Evolutionary conservation across 202 grass and related monocot genomes (phyloP), one percentile per base, ranked within the genome.

Genomic region (Zizania palustris): DNA sequence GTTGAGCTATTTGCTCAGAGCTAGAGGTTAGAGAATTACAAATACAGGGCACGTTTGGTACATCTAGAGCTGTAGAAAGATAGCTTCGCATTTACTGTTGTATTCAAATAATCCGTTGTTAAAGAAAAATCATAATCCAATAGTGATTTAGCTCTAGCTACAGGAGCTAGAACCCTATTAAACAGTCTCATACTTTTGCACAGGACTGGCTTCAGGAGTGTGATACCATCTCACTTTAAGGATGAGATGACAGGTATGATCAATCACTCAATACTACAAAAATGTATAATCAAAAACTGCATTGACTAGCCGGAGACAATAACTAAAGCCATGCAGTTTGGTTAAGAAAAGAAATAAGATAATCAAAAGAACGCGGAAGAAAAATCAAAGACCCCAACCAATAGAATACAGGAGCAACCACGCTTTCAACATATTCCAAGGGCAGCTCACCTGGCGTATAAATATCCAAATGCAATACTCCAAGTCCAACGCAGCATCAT

Each of bases 401-500:
- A 14, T 4, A 16, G 6, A 22, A 14, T 4, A 16, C 3, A n/a
- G 40, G 18, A 22, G 43, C 42, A 15, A 71, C 43, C 36, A 45
- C 41, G 20, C 54, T 60, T 22, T 45, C 22, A 38, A 16, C 11
- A 6, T 9, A 19, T 8, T 41, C n/a, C 4, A 2, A 64, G 21
- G 40, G 41, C 18, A 45, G 41, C 11, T 2, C 41, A 33, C 65
- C 19, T 20, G 3, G 43, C 3, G 11, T 33, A 33, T 42, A 33
- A 28, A 67, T 8, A 33, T 3, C 9, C 64, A 14, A 51, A 85
- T 45, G 49, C 18, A 71, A 76, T 5, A 76, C 28, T 53, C 16
- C 51, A 42, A 42, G 7, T 48, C 45, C 69, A 48, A 11, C 21
- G 62, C 67, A 69, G 58, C 37, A 87, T 57, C 74, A 70, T 11